A percentile compares a stretch with the other conserved stretches of the same genome.
phyloP scores from a whole-genome alignment of 1,139 yeast genomes.

The Taphrina confusa region DNA sequence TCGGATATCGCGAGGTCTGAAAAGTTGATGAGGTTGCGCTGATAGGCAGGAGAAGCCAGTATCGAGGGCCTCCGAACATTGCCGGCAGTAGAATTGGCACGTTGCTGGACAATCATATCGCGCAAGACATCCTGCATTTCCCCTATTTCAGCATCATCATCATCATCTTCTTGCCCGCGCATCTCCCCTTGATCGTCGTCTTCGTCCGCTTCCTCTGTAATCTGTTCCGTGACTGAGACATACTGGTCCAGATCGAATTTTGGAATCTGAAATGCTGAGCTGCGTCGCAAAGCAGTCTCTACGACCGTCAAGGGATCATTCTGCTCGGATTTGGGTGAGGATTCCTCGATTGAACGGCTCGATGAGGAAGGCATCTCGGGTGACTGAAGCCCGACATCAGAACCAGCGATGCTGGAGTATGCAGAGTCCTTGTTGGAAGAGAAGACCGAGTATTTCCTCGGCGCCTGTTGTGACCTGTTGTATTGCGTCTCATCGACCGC shows the following conservation, averaged over 20 bases:
- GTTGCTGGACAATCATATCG: slow-evolving; percentile 18
- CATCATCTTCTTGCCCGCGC: too few species aligned
- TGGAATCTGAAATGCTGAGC: slow-evolving; percentile 17
- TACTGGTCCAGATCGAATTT: not conserved
- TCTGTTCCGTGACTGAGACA: not conserved
- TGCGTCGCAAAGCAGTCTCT: slow-evolving; percentile 18
- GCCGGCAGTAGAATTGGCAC: not conserved
- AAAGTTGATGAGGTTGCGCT: slow-evolving; percentile 19
- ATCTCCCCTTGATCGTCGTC: not conserved
- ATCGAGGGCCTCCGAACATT: slow-evolving; percentile 9
- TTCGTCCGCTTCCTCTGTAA: not conserved
- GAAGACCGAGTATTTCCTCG: slow-evolving; percentile 18
- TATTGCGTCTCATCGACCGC: slow-evolving; percentile 11
- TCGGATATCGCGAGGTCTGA: slow-evolving; percentile 30
- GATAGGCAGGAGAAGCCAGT: slow-evolving; percentile 26
- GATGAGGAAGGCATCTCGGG: slow-evolving; percentile 1
- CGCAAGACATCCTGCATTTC: slow-evolving; percentile 22
- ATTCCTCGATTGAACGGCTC: not conserved
- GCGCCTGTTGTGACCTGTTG: not conserved
- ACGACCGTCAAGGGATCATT: not conserved
- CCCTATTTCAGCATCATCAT: not conserved
- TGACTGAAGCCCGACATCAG: not conserved
- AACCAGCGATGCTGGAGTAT: slow-evolving; percentile 4
- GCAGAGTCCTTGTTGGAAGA: slow-evolving; percentile 6
- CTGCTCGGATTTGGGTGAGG: not conserved